These are phyloP conservation scores for Citrullus mucosospermus DNA, from an alignment of 306 rosid genomes.

Conservation along the genomic window DNA sequence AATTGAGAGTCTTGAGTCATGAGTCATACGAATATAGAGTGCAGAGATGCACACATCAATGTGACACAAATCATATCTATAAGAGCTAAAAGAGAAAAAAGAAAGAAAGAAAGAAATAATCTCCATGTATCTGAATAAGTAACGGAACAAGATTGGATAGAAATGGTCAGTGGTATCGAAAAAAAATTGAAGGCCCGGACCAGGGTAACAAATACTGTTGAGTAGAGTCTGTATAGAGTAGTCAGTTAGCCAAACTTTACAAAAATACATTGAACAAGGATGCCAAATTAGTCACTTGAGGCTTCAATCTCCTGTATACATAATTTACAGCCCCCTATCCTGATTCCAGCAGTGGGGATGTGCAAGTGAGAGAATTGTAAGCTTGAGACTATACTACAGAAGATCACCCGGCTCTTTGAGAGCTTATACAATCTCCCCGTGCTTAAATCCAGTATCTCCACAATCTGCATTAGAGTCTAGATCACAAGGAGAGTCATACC, in stretches of 20 bases:
- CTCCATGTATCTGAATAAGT: background rate
- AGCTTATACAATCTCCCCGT: constrained; percentile 75
- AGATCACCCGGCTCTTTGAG: constrained; percentile 27
- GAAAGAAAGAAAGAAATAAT: too few relatives aligned
- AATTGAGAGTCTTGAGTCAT: background rate
- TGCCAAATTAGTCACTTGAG: constrained; percentile 37
- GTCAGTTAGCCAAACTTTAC: constrained; percentile 42
- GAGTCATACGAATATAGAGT: background rate
- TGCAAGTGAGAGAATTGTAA: constrained; percentile 28
- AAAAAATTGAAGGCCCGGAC: constrained; percentile 26
- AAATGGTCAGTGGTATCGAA: constrained; percentile 17
- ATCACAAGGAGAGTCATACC: constrained; percentile 98
- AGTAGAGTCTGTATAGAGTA: constrained; percentile 35
- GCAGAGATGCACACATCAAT: background rate
- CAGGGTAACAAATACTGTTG: constrained; percentile 31
- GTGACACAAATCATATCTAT: background rate
- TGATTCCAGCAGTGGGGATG: constrained; percentile 31
- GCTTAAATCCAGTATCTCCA: constrained; percentile 75
- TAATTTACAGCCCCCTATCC: constrained; percentile 73
- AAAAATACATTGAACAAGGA: constrained; percentile 47
- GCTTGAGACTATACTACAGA: constrained; percentile 41
- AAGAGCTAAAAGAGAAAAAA: background rate
- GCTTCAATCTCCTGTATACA: constrained; percentile 78
- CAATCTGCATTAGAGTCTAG: constrained; percentile 82
- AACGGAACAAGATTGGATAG: constrained; percentile 4